Conservation (phyloP, 169 alveolate species). For the Cystoisospora suis region DNA sequence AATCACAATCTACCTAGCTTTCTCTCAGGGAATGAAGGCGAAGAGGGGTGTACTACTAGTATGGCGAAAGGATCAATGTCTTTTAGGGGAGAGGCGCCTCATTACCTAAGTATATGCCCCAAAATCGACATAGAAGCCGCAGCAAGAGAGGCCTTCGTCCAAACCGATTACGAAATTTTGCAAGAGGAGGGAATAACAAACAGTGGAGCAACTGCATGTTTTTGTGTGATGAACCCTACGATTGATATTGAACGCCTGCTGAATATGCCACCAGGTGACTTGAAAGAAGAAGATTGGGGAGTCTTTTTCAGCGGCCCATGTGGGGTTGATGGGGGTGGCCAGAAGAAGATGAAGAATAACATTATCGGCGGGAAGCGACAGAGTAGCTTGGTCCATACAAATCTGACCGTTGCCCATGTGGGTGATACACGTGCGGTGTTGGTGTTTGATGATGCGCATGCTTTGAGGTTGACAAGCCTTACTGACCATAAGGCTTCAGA, state of each 20-base stretch:
- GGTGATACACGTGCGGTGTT: constrained; percentile 52
- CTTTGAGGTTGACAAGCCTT: constrained; percentile 11
- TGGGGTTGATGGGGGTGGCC: background rate
- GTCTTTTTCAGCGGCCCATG: background rate
- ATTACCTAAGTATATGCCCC: constrained; percentile 3
- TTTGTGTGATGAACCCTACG: constrained; percentile 33
- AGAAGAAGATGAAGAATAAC: background rate
- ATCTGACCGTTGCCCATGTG: constrained; percentile 41
- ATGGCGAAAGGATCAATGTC: no score
- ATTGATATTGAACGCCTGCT: background rate
- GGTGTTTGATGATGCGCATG: constrained; percentile 15
- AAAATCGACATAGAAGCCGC: constrained; percentile 16
- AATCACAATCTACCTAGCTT: no score
- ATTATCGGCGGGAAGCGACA: no score
- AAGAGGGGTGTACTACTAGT: background rate
- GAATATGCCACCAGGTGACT: background rate
- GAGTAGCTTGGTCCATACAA: background rate
- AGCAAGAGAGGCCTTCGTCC: background rate
- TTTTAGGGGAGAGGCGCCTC: no score
- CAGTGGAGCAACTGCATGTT: constrained; percentile 63
- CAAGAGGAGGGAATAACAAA: background rate
- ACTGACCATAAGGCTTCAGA: constrained; percentile 46
- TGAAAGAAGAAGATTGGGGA: constrained; percentile 2
- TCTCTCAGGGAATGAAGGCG: no score
- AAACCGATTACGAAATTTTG: constrained; percentile 35